A percentile compares a stretch with the other conserved stretches of the same genome.
These are phyloP conservation scores for Trichomonas tenax DNA, from an alignment of 208 protist species.

Conservation along the genomic window DNA sequence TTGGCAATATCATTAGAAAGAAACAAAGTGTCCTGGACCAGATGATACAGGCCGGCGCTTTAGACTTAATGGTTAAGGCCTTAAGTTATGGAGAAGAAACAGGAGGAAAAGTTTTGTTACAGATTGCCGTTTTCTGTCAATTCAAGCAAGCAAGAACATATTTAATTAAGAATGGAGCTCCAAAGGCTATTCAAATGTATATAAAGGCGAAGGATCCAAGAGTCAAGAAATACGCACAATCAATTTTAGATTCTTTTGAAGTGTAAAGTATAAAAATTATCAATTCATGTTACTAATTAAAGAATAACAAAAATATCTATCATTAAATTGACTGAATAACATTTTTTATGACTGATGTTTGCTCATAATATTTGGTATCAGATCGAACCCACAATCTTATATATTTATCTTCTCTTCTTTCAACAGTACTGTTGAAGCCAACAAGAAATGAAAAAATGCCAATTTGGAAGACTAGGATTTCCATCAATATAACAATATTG, in stretches of 20 bases:
- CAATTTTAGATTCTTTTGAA: not conserved
- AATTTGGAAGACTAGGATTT: no score
- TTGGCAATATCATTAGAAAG: not conserved
- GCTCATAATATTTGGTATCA: no score
- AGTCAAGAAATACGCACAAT: not conserved
- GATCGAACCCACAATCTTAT: no score
- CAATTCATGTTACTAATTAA: no score
- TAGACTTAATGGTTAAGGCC: not conserved
- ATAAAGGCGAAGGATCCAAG: not conserved
- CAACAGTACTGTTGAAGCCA: no score
- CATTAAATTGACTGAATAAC: no score
- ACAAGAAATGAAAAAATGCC: no score
- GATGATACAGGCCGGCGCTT: not conserved
- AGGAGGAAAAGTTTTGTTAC: not conserved
- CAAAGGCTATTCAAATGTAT: not conserved
- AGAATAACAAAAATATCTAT: no score
- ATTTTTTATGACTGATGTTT: no score
- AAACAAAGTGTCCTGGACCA: not conserved
- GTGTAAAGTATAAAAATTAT: not conserved
- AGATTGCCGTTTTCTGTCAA: not conserved
- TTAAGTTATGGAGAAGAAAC: not conserved
- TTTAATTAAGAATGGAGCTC: not conserved
- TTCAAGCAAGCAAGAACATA: not conserved
- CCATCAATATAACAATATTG: no score
- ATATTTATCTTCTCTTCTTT: no score